A percentile compares a stretch with the other conserved stretches of the same genome.
Evolutionary conservation across 768 basidiomycete species (phyloP).

Genomic region (Kwoniella dejecticola): DNA sequence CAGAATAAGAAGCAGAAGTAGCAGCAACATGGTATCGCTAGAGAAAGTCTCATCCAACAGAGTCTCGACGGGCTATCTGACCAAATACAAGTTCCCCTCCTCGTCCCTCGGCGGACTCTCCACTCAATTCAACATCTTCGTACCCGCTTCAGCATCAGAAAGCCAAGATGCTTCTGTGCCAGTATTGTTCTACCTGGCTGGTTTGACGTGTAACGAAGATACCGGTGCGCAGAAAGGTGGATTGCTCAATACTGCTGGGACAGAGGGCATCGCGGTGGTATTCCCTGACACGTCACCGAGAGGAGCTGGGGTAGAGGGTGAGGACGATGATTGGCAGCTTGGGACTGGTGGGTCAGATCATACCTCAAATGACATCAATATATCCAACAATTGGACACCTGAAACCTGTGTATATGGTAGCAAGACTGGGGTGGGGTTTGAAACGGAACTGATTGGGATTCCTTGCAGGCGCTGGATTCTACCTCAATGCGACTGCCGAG

Average conservation of each 20-base stretch:
- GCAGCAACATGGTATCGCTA: slow-evolving; percentile 56
- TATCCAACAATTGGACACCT: slow-evolving; percentile 65
- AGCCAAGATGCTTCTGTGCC: slow-evolving; percentile 63
- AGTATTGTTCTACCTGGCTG: slow-evolving; percentile 83
- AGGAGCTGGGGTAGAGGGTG: slow-evolving; percentile 78
- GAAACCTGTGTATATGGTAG: background rate
- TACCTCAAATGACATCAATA: background rate
- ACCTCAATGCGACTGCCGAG: slow-evolving; percentile 79
- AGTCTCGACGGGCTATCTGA: slow-evolving; percentile 75
- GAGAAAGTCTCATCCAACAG: slow-evolving; percentile 75
- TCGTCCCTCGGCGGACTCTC: slow-evolving; percentile 54
- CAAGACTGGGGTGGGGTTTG: background rate
- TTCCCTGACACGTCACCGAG: slow-evolving; percentile 96
- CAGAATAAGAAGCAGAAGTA: no score
- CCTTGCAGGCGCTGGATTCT: slow-evolving; percentile 80
- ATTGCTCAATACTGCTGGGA: slow-evolving; percentile 81
- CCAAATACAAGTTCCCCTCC: slow-evolving; percentile 64
- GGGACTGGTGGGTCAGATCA: slow-evolving; percentile 67
- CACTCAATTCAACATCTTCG: slow-evolving; percentile 83
- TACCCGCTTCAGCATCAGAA: slow-evolving; percentile 65
- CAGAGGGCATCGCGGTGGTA: slow-evolving; percentile 83
- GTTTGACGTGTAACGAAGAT: slow-evolving; percentile 60
- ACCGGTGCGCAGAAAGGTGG: slow-evolving; percentile 94
- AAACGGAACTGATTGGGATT: background rate
- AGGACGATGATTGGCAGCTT: slow-evolving; percentile 75